A percentile compares a stretch with the other conserved stretches of the same genome.
These are phyloP conservation scores for Bocquillonia castaneifolia DNA, from an alignment of 441 rosid species.

Conservation along the genomic window DNA sequence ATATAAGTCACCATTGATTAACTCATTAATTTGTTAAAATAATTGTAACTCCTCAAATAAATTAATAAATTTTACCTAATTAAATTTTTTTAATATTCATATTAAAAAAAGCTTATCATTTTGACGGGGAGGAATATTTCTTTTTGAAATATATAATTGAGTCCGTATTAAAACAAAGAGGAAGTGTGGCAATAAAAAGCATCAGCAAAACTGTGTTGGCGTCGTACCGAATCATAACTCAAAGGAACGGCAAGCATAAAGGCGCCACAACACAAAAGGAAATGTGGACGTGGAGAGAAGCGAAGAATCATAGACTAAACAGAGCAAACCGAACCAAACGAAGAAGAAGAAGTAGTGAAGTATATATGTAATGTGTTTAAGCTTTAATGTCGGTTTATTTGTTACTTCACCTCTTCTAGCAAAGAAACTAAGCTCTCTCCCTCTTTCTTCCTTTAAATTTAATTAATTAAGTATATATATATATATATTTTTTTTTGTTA, in stretches of 20 bases:
- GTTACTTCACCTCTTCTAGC: background rate
- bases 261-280: conserved; percentile 2
- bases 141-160: too few relatives aligned
- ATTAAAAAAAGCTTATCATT: too few relatives aligned
- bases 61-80: too few relatives aligned
- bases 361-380: background rate
- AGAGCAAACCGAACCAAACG: background rate
- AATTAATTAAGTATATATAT: conserved; percentile 1
- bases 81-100: too few relatives aligned
- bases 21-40: too few relatives aligned
- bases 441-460: conserved; percentile 21
- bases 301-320: background rate
- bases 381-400: conserved; percentile 34
- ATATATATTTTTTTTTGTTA: too few relatives aligned
- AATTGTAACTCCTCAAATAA: too few relatives aligned
- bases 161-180: too few relatives aligned
- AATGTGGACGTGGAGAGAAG: background rate
- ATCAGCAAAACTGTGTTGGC: background rate
- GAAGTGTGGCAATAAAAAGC: background rate
- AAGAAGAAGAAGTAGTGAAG: background rate
- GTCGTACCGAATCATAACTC: background rate
- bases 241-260: conserved; percentile 4
- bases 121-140: too few relatives aligned
- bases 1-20: too few relatives aligned
- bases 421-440: conserved; percentile 16